Base-by-base conservation (phyloP, 2,329 filamentous ascomycete genomes). In the Hymenoscyphus linearis region DNA sequence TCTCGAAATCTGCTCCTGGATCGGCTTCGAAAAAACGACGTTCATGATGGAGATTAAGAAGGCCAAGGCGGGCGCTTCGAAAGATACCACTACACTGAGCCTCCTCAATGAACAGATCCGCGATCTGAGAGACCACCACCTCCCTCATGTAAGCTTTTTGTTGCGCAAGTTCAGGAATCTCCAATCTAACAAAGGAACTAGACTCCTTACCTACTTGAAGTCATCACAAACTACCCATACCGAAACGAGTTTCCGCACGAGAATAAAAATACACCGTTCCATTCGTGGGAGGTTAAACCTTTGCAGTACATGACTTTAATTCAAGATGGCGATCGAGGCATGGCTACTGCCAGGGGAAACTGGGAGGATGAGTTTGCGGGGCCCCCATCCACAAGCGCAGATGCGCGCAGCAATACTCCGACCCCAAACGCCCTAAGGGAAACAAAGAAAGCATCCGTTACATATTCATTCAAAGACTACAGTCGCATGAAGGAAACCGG, bases 301-400 rank as follows among this genome's bases (percentile, higher is more conserved):
- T 59, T 72, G 25, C 70, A 73, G 52, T 72, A 73, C 53, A 69
- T 73, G 66, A 73, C 71, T 0, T 61, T 73, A 52, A 60, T 72
- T 4, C 65, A 65, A 16, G 60, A 66, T 31, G 65, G 60, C 25
- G 67, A 69, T 35, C 67, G 70, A 47, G 71, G 68, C 27, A 64
- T 70, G 25, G 67, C 65, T 12, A 58, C 60, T 18, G 65, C 69
- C 16, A 63, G 62, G 50, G 68, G 67, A 16, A 66, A 71, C 57
- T 71, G 68, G 69, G 63, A 70, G 36, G 69, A 70, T 56, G 64
- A 68, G 50, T 66, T 67, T 16, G 61, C 68, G 22, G 64, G 58
- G 14, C 67, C 70, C 3, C 55, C 62, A 40, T 31, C 59, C 12
- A 34, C 52, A 10, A 69, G 66, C 61, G 53, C 63, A 25, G 66